Evolutionary conservation across 805 yeast species (phyloP).

Genomic region (Teunomyces atbi): DNA sequence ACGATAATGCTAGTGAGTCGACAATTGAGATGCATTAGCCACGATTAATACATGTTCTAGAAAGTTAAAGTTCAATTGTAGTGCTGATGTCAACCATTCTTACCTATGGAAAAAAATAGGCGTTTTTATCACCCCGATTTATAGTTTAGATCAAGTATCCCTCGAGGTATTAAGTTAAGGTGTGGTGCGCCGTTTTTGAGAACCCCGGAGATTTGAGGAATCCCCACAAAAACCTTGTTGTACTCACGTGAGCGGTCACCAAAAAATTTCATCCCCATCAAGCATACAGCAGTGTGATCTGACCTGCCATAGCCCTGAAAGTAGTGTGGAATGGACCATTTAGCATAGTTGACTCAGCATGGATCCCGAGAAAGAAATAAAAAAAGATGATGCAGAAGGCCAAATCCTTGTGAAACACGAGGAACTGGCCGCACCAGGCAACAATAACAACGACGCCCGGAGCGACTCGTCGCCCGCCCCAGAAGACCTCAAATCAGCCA

Average conservation of each 20-base stretch:
- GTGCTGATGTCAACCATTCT: no score
- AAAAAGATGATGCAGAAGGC: not conserved
- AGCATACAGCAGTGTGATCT: not conserved
- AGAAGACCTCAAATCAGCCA: conserved; percentile 4
- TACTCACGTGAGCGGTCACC: conserved; percentile 4
- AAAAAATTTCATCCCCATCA: not conserved
- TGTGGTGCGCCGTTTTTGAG: no score
- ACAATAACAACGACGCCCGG: not conserved
- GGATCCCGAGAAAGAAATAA: not conserved
- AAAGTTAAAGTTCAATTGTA: no score
- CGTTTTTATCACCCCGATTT: no score
- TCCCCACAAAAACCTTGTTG: not conserved
- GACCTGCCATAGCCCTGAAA: not conserved
- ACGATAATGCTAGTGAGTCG: conserved; percentile 5
- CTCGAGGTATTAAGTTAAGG: no score
- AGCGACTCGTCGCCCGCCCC: not conserved
- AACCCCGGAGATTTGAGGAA: conserved; percentile 1
- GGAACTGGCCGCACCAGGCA: conserved; percentile 1
- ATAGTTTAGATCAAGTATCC: no score
- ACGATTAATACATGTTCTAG: not conserved
- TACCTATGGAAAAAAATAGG: no score
- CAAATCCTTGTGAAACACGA: not conserved
- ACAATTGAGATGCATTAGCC: conserved; percentile 2
- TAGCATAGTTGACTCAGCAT: not conserved
- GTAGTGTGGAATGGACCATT: conserved; percentile 3